Percentiles rank a stretch among this genome's conserved stretches.
Conservation (phyloP, 2,329 filamentous ascomycete genomes). For the Dendryphion nanum region DNA sequence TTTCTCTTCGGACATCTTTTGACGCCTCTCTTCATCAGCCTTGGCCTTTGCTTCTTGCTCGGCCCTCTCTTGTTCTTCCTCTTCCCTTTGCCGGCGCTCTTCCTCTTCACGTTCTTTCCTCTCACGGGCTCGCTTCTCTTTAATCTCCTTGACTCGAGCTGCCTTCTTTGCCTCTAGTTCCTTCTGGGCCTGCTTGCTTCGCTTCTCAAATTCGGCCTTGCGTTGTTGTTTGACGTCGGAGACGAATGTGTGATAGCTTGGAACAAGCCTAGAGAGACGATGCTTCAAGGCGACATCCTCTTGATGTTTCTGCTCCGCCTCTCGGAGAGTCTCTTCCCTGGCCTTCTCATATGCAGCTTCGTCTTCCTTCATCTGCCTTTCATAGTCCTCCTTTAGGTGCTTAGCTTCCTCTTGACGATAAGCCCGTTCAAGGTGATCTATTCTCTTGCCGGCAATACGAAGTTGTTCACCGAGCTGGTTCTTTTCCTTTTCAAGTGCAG, state of each 20-base stretch:
- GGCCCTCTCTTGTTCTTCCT: constrained; percentile 74
- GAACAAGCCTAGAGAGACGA: constrained; percentile 79
- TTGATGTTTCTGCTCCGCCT: constrained; percentile 84
- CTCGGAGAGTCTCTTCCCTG: constrained; percentile 74
- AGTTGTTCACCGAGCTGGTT: constrained; percentile 90
- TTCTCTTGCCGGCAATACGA: constrained; percentile 87
- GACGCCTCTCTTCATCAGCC: constrained; percentile 76
- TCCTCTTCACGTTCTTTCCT: constrained; percentile 81
- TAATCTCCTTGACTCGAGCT: constrained; percentile 81
- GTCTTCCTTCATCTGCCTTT: constrained; percentile 76
- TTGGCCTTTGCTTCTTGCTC: constrained; percentile 85
- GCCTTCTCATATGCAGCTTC: constrained; percentile 74
- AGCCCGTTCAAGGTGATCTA: constrained; percentile 95
- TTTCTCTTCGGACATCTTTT: constrained; percentile 71
- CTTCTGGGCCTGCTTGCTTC: constrained; percentile 84
- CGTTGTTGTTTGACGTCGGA: constrained; percentile 80
- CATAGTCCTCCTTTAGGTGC: constrained; percentile 84
- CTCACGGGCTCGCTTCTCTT: constrained; percentile 79
- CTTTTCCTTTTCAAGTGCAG: constrained; percentile 96
- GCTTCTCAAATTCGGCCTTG: constrained; percentile 93
- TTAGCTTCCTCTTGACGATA: constrained; percentile 95
- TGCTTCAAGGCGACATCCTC: constrained; percentile 92
- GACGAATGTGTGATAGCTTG: constrained; percentile 81
- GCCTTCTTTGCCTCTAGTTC: constrained; percentile 92
- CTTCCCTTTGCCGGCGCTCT: constrained; percentile 74